Conservation (phyloP, 2,329 filamentous ascomycete species). For the Trichophyton rubrum region DNA sequence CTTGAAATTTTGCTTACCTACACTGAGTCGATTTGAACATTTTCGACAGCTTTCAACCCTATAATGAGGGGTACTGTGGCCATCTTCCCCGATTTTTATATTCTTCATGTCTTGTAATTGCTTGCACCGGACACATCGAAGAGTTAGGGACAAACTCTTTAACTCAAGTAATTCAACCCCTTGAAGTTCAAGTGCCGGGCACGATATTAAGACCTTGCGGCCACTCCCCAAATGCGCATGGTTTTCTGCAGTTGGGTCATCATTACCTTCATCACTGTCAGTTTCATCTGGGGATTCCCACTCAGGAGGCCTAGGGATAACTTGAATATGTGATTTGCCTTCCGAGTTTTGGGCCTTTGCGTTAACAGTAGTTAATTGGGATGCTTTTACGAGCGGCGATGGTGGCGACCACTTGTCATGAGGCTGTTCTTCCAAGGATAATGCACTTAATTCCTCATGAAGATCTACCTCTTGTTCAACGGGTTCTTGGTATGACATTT, state of each 20-base stretch:
- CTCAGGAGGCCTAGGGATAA: constrained; percentile 66
- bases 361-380: background rate
- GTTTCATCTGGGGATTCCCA: constrained; percentile 44
- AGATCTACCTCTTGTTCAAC: background rate
- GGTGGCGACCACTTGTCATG: background rate
- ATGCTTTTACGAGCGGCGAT: constrained; percentile 6
- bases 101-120: constrained; percentile 57
- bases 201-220: constrained; percentile 62
- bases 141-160: constrained; percentile 51
- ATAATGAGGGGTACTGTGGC: constrained; percentile 27
- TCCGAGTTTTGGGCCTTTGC: constrained; percentile 10
- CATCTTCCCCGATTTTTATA: constrained; percentile 44
- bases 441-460: background rate
- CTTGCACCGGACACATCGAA: constrained; percentile 72
- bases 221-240: constrained; percentile 38
- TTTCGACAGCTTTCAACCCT: constrained; percentile 43
- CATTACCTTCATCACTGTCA: constrained; percentile 33
- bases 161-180: constrained; percentile 66
- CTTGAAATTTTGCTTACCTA: constrained; percentile 25
- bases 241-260: constrained; percentile 24
- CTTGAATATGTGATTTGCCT: constrained; percentile 49
- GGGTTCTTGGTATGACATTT: constrained; percentile 47
- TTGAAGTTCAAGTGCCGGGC: constrained; percentile 64
- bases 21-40: constrained; percentile 39
- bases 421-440: background rate